Conservation (phyloP, 2,329 filamentous ascomycete species). For the Epichloe gansuensis region DNA sequence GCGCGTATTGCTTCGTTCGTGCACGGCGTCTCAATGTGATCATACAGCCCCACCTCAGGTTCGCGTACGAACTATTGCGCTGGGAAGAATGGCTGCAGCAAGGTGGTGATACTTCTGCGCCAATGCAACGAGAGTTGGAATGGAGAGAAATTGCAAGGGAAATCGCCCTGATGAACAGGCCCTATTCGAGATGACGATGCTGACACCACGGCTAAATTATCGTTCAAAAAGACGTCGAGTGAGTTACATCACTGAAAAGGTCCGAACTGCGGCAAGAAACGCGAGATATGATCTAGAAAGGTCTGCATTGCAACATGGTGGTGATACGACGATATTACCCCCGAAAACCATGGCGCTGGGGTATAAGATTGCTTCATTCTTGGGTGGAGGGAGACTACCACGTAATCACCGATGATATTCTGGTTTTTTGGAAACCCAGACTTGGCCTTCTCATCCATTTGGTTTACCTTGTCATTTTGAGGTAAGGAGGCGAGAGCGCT, state of each 20-base stretch:
- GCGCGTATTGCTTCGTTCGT: slow-evolving; percentile 92
- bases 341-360: too few species aligned
- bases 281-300: too few species aligned
- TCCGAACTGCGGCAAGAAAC: too few species aligned
- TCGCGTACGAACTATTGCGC: slow-evolving; percentile 88
- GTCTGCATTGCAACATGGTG: too few species aligned
- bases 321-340: too few species aligned
- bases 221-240: not conserved
- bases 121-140: slow-evolving; percentile 65
- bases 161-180: slow-evolving; percentile 90
- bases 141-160: slow-evolving; percentile 88
- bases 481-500: not conserved
- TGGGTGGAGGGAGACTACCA: not conserved
- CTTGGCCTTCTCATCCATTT: not conserved
- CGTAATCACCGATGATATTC: too few species aligned
- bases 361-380: too few species aligned
- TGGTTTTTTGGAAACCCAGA: too few species aligned
- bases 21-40: slow-evolving; percentile 91
- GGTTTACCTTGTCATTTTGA: not conserved
- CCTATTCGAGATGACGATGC: slow-evolving; percentile 55
- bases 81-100: slow-evolving; percentile 73
- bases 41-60: slow-evolving; percentile 90
- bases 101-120: slow-evolving; percentile 30
- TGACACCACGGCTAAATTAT: not conserved
- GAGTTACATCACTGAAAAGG: too few species aligned